These are phyloP conservation scores for Ostreobium quekettii DNA, from an alignment of 139 green algal species.

Conservation along the genomic window DNA sequence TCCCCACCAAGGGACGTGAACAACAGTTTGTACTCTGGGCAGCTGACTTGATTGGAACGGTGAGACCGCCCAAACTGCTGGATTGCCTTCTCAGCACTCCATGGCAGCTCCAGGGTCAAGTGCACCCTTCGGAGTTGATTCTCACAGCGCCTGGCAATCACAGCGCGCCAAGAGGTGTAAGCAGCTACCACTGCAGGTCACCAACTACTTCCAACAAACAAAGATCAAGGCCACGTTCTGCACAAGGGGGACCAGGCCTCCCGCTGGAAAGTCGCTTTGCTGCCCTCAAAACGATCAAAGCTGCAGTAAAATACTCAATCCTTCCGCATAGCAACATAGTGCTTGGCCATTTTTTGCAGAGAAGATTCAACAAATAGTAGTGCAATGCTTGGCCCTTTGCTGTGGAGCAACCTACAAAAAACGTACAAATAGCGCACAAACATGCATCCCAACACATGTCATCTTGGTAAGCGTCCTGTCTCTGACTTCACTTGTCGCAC, in stretches of 20 bases:
- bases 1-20: not conserved
- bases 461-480: not conserved
- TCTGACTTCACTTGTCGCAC: conserved; percentile 15
- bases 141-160: not conserved
- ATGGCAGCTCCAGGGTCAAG: conserved; percentile 55
- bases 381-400: too few species aligned
- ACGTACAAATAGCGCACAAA: not conserved
- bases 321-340: too few species aligned
- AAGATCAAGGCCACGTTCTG: too few species aligned
- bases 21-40: not conserved
- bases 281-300: not conserved
- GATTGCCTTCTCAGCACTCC: conserved; percentile 60
- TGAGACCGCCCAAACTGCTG: conserved; percentile 70
- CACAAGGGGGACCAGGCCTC: too few species aligned
- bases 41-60: not conserved
- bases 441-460: not conserved
- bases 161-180: too few species aligned
- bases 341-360: too few species aligned
- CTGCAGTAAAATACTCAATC: not conserved
- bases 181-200: too few species aligned
- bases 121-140: conserved; percentile 48
- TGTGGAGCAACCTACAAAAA: not conserved
- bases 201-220: too few species aligned
- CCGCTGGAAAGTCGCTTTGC: too few species aligned
- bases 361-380: too few species aligned